Base-by-base conservation (phyloP, 2,329 filamentous ascomycete genomes). In the Metarhizium rileyi region DNA sequence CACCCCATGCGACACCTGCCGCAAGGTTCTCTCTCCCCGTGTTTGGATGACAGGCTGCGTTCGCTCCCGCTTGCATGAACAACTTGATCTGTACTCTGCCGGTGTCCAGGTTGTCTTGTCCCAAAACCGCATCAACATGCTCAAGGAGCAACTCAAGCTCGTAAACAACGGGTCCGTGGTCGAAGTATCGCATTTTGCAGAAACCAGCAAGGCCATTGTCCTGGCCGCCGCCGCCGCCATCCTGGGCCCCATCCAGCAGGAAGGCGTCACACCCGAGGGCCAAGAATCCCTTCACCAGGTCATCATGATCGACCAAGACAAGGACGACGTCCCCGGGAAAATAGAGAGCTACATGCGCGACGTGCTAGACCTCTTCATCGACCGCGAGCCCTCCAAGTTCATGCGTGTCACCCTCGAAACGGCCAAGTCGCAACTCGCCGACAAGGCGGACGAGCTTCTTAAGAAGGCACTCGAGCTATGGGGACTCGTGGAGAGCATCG, bases 41-140 rank as follows among this genome's bases (percentile, higher is more conserved):
- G 73, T 84, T n/a, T 85, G 81, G 81, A 77, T 75, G 52, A 76
- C 75, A 3, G 77, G 78, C 9, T 85, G 81, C 58, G 75, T 83
- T 23, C 73, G 81, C 44, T 82, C 79, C 7, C 76, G 78, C 48
- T 69, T 84, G 20, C 76, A 77, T 7, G 78, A 83, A 53, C 75
- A 80, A 53, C 69, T 84, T 23, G 77, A 82, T 48, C 68, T 84
- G 12, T 84, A 83, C 59, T 80, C 79, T 12, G 80, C 80, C 4
- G 79, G 79, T 5, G 74, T 84, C 0, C 80, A 84, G 57, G 75
- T 80, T 20, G 79, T 83, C 1, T 68, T 83, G 47, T 76, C 80
- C 1, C 78, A 82, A 57, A 76, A 77, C 52, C 70, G 78, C 12
- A 74, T 82, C 52, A 81, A 80, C 52, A 64, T 70, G 6, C 66